These are phyloP conservation scores for Metarhizium humberi DNA, from an alignment of 2,329 filamentous ascomycete species.

Conservation along the genomic window DNA sequence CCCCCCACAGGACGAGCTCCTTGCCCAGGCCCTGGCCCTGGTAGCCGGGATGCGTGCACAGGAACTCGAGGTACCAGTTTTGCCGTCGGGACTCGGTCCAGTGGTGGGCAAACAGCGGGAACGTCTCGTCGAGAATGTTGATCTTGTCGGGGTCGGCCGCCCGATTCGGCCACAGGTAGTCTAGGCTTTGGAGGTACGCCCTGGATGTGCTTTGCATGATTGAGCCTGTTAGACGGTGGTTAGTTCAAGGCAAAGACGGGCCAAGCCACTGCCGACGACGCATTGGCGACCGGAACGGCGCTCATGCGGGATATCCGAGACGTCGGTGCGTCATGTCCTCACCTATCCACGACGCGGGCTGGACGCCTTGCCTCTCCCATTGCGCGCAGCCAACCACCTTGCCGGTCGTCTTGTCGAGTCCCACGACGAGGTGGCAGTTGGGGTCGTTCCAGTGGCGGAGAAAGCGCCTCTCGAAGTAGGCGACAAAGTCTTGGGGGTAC, in stretches of 20 bases:
- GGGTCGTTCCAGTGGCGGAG: conserved; percentile 20
- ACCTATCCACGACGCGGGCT: neutral
- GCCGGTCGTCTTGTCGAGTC: conserved; percentile 10
- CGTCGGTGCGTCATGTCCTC: neutral
- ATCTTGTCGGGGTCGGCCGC: conserved; percentile 9
- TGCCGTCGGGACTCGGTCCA: conserved; percentile 20
- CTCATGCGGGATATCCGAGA: too few relatives aligned
- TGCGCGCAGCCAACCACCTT: conserved; percentile 14
- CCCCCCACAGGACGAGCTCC: conserved; percentile 30
- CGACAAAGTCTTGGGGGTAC: conserved; percentile 19
- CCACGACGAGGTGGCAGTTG: conserved; percentile 17
- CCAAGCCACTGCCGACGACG: neutral
- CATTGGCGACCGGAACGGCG: neutral
- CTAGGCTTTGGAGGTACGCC: neutral
- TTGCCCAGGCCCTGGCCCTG: conserved; percentile 27
- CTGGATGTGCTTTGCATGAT: neutral
- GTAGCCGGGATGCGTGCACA: conserved; percentile 28
- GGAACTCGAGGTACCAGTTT: conserved; percentile 28
- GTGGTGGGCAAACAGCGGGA: conserved; percentile 13
- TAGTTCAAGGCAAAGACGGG: neutral
- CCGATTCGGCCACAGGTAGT: conserved; percentile 1
- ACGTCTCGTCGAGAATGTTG: conserved; percentile 12
- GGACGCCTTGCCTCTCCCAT: conserved; percentile 3
- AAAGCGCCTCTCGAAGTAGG: conserved; percentile 19
- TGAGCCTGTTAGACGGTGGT: neutral